Evolutionary conservation across 2,329 filamentous ascomycete species (phyloP).

Genomic region (Rutstroemia sp.): DNA sequence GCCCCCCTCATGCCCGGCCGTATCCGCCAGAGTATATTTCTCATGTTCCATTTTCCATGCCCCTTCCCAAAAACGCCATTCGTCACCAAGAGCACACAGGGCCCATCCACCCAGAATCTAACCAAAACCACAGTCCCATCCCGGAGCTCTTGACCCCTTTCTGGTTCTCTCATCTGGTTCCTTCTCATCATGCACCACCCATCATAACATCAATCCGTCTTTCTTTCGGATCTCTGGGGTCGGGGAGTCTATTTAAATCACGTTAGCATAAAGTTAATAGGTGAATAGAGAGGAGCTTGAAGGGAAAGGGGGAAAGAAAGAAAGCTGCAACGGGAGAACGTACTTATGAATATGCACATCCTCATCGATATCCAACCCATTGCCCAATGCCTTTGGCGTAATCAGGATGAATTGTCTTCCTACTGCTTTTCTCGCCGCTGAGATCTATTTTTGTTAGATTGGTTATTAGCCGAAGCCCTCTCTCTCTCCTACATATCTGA

Average conservation of each 20-base stretch:
- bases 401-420: constrained; percentile 94
- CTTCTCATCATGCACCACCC: background rate
- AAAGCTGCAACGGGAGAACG: constrained; percentile 15
- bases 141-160: too few species aligned
- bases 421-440: constrained; percentile 76
- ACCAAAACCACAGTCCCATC: too few species aligned
- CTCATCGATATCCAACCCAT: constrained; percentile 46
- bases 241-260: background rate
- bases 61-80: too few species aligned
- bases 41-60: too few species aligned
- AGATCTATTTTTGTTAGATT: constrained; percentile 47
- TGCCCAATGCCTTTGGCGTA: constrained; percentile 76
- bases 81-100: too few species aligned
- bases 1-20: too few species aligned
- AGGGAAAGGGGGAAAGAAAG: too few species aligned
- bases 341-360: constrained; percentile 77
- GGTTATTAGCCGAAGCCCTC: constrained; percentile 11
- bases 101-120: too few species aligned
- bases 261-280: too few species aligned
- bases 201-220: background rate
- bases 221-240: background rate
- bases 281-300: too few species aligned
- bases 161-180: background rate
- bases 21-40: too few species aligned
- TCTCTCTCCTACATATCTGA: too few species aligned